phyloP scores from a whole-genome alignment of 1,139 yeast species.

The Diutina sp. region DNA sequence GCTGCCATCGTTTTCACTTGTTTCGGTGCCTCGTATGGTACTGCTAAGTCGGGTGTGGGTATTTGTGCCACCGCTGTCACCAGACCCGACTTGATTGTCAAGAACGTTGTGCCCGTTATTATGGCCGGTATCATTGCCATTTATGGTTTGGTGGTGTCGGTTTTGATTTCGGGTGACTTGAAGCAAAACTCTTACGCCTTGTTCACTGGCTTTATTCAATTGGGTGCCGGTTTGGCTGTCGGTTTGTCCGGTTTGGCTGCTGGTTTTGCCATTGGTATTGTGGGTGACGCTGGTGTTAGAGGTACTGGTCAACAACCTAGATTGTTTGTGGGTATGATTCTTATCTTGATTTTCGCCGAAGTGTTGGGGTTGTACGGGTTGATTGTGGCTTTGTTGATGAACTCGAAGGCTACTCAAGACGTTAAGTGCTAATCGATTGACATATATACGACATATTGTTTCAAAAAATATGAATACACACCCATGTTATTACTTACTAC shows the following conservation, averaged over 20 bases:
- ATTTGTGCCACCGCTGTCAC: slow-evolving; percentile 96
- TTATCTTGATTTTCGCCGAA: slow-evolving; percentile 96
- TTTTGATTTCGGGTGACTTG: slow-evolving; percentile 82
- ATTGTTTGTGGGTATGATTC: slow-evolving; percentile 93
- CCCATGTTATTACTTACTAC: neutral
- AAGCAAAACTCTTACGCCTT: slow-evolving; percentile 76
- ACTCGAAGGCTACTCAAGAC: slow-evolving; percentile 94
- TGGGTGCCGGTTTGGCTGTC: slow-evolving; percentile 96
- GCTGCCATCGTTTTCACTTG: slow-evolving; percentile 98
- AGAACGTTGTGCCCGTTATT: slow-evolving; percentile 88
- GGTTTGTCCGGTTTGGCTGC: slow-evolving; percentile 97
- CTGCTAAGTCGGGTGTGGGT: slow-evolving; percentile 99
- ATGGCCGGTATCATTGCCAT: slow-evolving; percentile 99
- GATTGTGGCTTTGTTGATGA: slow-evolving; percentile 92
- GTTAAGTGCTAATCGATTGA: slow-evolving; percentile 48
- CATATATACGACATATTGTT: neutral
- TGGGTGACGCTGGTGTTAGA: slow-evolving; percentile 98
- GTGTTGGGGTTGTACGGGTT: slow-evolving; percentile 95
- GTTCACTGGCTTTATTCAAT: slow-evolving; percentile 94
- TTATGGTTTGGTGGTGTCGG: slow-evolving; percentile 95
- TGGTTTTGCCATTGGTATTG: slow-evolving; percentile 96
- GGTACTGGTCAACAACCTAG: slow-evolving; percentile 95
- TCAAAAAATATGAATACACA: neutral
- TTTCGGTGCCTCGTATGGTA: slow-evolving; percentile 98
- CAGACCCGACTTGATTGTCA: slow-evolving; percentile 91